Evolutionary conservation across 371 early-diverging fungal species (phyloP), one percentile per base, ranked within the genome.

Genomic region (Mortierella sp.): DNA sequence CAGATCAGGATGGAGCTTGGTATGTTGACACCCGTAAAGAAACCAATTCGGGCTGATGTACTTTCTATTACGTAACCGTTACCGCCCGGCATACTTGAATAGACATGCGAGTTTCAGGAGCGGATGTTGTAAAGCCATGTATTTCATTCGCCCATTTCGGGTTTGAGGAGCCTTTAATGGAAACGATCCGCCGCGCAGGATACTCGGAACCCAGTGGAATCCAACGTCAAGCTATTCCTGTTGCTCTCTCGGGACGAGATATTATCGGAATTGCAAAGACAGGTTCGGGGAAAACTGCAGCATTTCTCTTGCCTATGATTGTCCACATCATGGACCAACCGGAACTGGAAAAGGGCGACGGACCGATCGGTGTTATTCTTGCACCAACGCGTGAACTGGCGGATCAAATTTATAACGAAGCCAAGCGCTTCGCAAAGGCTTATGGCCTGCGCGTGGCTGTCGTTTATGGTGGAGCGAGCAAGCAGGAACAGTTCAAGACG

Each of bases 321-420:
- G 88, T 93, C 24, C 95, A 95, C 72, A 91, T 95, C 50, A 91
- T 93, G 88, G 95, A 90, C 70, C 91, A 95, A 79, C 83, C 72
- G 50, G 88, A 92, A 56, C 60, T 89, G 2, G 80, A 83, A 7
- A 87, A 89, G 34, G 81, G 87, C 0, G 91, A 92, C 64, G 92
- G 91, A 0, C 92, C 92, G 5, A 91, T 91, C 58, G 92, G 90
- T 1, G 72, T 92, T 12, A 80, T 95, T 2, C 67, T 95, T 52
- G 93, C 92, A 2, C 91, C 99, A 60, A 97, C 90, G 0, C 92
- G 97, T 63, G 98, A 98, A 76, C 82, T 98, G 32, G 95, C 96
- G 0, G 84, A 85, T 30, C 98, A 98, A 78, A 95, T 98, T 34
- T 89, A 93, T 62, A 79, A 83, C 50, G 94, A 95, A 66, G 82